Evolutionary conservation across 768 basidiomycete genomes (phyloP).

Genomic region (Antrodiella citrinella): DNA sequence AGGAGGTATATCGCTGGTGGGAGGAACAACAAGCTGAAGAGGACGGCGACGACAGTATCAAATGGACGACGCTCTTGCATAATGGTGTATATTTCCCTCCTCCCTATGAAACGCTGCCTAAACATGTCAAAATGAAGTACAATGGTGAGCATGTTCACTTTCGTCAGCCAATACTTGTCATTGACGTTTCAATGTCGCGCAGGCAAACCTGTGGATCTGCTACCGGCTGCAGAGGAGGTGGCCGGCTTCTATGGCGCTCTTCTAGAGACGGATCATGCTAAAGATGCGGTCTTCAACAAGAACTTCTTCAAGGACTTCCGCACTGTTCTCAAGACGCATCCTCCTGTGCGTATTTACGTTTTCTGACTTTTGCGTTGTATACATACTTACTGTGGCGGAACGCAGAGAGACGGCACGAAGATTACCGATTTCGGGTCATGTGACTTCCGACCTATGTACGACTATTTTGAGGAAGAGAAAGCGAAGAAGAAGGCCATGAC

Average conservation of each 20-base stretch:
- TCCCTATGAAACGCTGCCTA: slow-evolving; percentile 81
- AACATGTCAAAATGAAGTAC: slow-evolving; percentile 88
- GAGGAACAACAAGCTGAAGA: slow-evolving; percentile 47
- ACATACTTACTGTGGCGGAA: neutral
- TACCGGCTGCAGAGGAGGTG: slow-evolving; percentile 88
- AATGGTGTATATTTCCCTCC: slow-evolving; percentile 94
- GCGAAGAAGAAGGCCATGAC: slow-evolving; percentile 87
- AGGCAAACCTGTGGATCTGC: slow-evolving; percentile 77
- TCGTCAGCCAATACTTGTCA: neutral
- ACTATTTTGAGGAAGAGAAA: slow-evolving; percentile 87
- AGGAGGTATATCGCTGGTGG: slow-evolving; percentile 84
- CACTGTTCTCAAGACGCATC: slow-evolving; percentile 65
- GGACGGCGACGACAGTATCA: slow-evolving; percentile 68
- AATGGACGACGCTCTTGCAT: slow-evolving; percentile 96
- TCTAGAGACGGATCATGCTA: slow-evolving; percentile 86
- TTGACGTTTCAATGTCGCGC: slow-evolving; percentile 4
- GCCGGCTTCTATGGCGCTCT: slow-evolving; percentile 94
- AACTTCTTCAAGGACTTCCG: slow-evolving; percentile 96
- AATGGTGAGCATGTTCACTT: slow-evolving; percentile 52
- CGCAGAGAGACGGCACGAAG: slow-evolving; percentile 61
- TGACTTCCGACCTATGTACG: slow-evolving; percentile 93
- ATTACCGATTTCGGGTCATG: slow-evolving; percentile 74
- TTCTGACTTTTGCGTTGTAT: slow-evolving; percentile 6
- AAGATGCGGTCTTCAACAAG: slow-evolving; percentile 81
- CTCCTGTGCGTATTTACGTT: slow-evolving; percentile 55